phyloP scores from a whole-genome alignment of 2,329 filamentous ascomycete species.

The Diaporthe sp. region DNA sequence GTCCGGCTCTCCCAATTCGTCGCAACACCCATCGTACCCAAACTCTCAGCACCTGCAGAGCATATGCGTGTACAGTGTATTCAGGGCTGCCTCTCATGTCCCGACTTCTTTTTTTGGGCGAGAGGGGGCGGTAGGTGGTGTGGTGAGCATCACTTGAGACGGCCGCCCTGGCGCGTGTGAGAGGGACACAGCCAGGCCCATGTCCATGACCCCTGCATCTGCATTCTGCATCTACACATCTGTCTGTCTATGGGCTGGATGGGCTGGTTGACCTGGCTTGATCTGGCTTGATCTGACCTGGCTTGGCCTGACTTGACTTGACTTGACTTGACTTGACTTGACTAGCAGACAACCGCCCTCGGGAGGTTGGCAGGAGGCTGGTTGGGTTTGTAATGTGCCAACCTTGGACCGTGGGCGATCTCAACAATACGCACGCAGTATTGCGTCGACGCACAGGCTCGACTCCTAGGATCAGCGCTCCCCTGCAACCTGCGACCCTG shows the following conservation, averaged over 20 bases:
- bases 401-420: neutral
- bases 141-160: conserved; percentile 33
- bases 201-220: conserved; percentile 16
- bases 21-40: neutral
- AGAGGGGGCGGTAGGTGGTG: neutral
- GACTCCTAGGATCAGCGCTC: conserved; percentile 24
- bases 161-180: conserved; percentile 29
- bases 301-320: neutral
- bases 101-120: conserved; percentile 5
- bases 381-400: conserved; percentile 25
- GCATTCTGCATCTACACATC: neutral
- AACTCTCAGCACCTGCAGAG: neutral
- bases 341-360: neutral
- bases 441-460: conserved; percentile 31
- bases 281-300: neutral
- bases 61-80: neutral
- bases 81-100: neutral
- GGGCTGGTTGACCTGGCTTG: neutral
- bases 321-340: neutral
- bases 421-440: neutral
- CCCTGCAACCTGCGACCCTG: conserved; percentile 27
- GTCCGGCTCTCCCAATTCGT: conserved; percentile 25
- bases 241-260: neutral
- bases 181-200: conserved; percentile 6
- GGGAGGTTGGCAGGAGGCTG: neutral